A percentile compares a stretch with the other conserved stretches of the same genome.
These are phyloP conservation scores for Trichoderma gracile DNA, from an alignment of 2,329 filamentous ascomycete species.

Conservation along the genomic window DNA sequence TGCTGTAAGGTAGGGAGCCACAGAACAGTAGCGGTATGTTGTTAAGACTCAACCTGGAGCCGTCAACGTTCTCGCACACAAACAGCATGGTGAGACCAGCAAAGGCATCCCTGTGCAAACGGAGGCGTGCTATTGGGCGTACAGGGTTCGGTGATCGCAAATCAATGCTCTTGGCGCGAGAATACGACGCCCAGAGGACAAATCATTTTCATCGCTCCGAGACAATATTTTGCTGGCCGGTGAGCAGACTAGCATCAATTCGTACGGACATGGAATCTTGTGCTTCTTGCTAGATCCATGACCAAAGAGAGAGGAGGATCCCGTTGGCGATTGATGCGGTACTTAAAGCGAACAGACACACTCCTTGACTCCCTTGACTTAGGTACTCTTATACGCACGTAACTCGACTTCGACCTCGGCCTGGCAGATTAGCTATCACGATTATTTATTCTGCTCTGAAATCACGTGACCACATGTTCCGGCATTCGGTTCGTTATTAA, in stretches of 20 bases:
- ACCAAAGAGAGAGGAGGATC: background rate
- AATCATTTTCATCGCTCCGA: background rate
- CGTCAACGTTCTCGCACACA: no score
- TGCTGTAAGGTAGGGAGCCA: background rate
- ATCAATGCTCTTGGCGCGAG: background rate
- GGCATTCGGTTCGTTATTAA: background rate
- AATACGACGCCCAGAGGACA: background rate
- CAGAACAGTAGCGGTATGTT: background rate
- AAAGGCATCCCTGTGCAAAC: background rate
- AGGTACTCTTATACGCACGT: background rate
- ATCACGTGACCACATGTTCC: background rate
- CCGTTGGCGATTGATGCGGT: background rate
- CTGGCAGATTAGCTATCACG: slow-evolving; percentile 3
- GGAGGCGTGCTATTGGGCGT: background rate
- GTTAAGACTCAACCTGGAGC: background rate
- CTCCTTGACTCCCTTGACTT: no score
- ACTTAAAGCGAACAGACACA: background rate
- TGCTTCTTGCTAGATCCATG: background rate
- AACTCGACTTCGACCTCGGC: background rate
- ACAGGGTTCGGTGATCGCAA: background rate
- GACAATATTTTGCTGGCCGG: background rate
- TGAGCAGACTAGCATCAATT: background rate
- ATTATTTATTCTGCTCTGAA: background rate
- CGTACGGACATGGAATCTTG: background rate
- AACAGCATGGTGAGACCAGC: no score